These are phyloP conservation scores for Epithemia pelagica DNA, from an alignment of 108 stramenopile species.

Conservation along the genomic window DNA sequence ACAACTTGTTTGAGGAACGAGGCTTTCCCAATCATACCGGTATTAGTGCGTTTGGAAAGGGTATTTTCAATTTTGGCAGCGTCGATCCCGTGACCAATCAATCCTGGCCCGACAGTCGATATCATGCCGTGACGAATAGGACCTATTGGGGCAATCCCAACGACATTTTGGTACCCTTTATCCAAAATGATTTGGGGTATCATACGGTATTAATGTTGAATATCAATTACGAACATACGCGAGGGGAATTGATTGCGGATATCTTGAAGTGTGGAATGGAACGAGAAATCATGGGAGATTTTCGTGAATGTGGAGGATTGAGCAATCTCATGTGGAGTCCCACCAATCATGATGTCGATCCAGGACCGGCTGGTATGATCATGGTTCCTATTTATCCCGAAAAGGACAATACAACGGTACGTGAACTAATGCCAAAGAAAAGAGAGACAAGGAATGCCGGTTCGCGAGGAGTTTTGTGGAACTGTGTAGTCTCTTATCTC, in stretches of 20 bases:
- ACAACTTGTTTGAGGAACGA: slow-evolving; percentile 5
- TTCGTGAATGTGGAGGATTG: slow-evolving; percentile 12
- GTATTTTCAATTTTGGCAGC: slow-evolving; percentile 11
- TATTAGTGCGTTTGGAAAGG: slow-evolving; percentile 18
- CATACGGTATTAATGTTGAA: slow-evolving; percentile 16
- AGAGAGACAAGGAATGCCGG: no score
- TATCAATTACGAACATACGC: slow-evolving; percentile 11
- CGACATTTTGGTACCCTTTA: slow-evolving; percentile 17
- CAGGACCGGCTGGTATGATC: slow-evolving; percentile 6
- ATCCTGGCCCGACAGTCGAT: slow-evolving; percentile 13
- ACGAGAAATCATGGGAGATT: neutral
- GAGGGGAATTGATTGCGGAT: neutral
- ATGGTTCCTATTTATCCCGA: slow-evolving; percentile 8
- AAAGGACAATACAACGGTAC: slow-evolving; percentile 1
- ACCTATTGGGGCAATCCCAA: neutral
- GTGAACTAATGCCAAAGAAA: neutral
- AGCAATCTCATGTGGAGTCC: slow-evolving; percentile 14
- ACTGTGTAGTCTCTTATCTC: neutral
- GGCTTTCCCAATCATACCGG: slow-evolving; percentile 7
- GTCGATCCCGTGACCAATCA: neutral
- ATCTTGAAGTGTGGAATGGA: slow-evolving; percentile 15
- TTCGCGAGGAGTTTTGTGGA: neutral
- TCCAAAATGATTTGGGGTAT: slow-evolving; percentile 12
- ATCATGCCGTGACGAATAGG: slow-evolving; percentile 1
- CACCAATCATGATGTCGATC: slow-evolving; percentile 1